Percentiles rank a stretch among this genome's conserved stretches.
These are phyloP conservation scores for Cyberlindnera xylosilytica DNA, from an alignment of 805 yeast genomes.

Conservation along the genomic window DNA sequence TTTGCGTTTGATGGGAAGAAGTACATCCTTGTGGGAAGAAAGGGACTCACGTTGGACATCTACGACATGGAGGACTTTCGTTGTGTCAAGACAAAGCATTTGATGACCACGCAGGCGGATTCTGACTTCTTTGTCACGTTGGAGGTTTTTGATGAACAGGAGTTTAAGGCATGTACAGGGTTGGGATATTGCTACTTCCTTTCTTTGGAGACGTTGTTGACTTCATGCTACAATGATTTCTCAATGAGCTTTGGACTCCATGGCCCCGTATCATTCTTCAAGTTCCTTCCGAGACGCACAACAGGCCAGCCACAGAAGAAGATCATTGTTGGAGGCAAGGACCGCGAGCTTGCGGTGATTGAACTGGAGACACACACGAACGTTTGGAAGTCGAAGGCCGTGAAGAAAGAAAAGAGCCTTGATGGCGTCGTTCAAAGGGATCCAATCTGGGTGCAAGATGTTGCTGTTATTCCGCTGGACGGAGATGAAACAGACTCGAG, in stretches of 20 bases:
- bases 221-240: constrained; percentile 18
- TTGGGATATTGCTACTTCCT: constrained; percentile 26
- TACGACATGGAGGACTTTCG: constrained; percentile 13
- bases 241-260: constrained; percentile 26
- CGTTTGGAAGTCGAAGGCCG: constrained; percentile 23
- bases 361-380: constrained; percentile 19
- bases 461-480: constrained; percentile 9
- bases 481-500: background rate
- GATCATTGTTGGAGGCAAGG: constrained; percentile 26
- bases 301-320: background rate
- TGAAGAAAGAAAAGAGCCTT: constrained; percentile 8
- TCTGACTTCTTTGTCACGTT: constrained; percentile 23
- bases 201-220: constrained; percentile 15
- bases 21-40: constrained; percentile 17
- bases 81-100: constrained; percentile 13
- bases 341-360: constrained; percentile 19
- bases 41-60: constrained; percentile 19
- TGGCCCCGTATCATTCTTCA: constrained; percentile 23
- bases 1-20: constrained; percentile 6
- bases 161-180: constrained; percentile 24
- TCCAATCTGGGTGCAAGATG: constrained; percentile 25
- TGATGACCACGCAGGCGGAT: constrained; percentile 19
- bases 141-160: constrained; percentile 8
- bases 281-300: constrained; percentile 12
- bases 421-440: constrained; percentile 12